phyloP scores from a whole-genome alignment of 2,329 filamentous ascomycete genomes.

The Colletotrichum gigasporum region DNA sequence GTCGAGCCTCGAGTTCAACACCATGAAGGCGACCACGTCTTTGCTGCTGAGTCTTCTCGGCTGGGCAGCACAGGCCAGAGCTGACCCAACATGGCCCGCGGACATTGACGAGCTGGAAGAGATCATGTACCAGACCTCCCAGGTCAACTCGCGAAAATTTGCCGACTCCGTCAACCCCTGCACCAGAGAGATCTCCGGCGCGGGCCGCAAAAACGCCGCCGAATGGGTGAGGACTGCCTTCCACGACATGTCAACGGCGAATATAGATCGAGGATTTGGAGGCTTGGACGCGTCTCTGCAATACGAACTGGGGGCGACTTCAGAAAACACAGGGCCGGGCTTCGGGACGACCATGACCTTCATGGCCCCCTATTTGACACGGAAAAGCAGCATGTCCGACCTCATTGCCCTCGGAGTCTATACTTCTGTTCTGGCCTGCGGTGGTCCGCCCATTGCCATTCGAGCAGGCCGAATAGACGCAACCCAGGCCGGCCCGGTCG shows the following conservation, averaged over 20 bases:
- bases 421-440: conserved; percentile 66
- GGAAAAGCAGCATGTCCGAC: conserved; percentile 62
- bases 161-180: conserved; percentile 67
- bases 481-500: conserved; percentile 52
- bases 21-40: conserved; percentile 41
- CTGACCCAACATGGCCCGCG: conserved; percentile 70
- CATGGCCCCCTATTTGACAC: conserved; percentile 63
- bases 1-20: background rate
- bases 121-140: conserved; percentile 68
- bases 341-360: conserved; percentile 63
- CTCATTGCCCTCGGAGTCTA: conserved; percentile 68
- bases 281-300: conserved; percentile 69
- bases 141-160: conserved; percentile 64
- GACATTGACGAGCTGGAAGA: conserved; percentile 70
- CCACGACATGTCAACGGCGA: conserved; percentile 69
- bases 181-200: conserved; percentile 59
- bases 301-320: conserved; percentile 60
- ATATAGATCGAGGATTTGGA: conserved; percentile 55
- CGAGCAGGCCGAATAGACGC: conserved; percentile 65
- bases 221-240: conserved; percentile 71
- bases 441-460: conserved; percentile 64
- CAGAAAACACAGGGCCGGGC: conserved; percentile 66
- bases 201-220: conserved; percentile 66
- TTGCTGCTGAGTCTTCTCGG: conserved; percentile 47
- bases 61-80: conserved; percentile 44